Conservation (phyloP, 805 yeast species). For the Ogataea siamensis region DNA sequence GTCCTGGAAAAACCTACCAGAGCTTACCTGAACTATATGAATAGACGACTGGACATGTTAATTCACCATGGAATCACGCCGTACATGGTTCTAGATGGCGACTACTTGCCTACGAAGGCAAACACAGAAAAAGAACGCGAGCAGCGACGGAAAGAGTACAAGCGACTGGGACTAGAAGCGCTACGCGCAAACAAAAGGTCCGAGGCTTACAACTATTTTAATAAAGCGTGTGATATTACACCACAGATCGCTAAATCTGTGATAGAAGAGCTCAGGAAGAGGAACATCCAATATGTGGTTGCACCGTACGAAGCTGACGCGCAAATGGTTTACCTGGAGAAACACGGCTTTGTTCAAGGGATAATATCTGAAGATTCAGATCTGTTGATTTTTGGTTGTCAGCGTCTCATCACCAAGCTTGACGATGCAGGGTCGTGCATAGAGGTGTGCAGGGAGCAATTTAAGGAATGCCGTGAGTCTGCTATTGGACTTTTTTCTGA, state of each 20-base stretch:
- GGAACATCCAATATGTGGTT: constrained; percentile 68
- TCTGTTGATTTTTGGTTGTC: constrained; percentile 83
- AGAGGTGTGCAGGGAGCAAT: constrained; percentile 59
- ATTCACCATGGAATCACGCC: constrained; percentile 70
- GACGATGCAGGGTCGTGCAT: constrained; percentile 68
- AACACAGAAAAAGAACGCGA: constrained; percentile 69
- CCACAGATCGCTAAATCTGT: constrained; percentile 88
- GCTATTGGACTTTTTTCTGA: constrained; percentile 50
- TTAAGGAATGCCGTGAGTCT: constrained; percentile 33
- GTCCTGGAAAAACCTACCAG: constrained; percentile 68
- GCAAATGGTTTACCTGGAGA: constrained; percentile 88
- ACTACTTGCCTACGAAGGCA: constrained; percentile 72
- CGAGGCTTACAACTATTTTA: constrained; percentile 65
- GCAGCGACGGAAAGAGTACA: constrained; percentile 55
- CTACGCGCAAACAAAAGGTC: constrained; percentile 51
- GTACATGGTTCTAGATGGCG: constrained; percentile 92
- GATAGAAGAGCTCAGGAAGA: constrained; percentile 63
- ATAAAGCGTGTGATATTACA: constrained; percentile 81
- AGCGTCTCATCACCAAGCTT: constrained; percentile 71
- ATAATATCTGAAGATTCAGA: constrained; percentile 95
- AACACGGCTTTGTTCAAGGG: constrained; percentile 71
- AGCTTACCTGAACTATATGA: constrained; percentile 67
- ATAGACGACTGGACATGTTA: constrained; percentile 65
- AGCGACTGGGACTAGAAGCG: constrained; percentile 51
- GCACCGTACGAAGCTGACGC: constrained; percentile 99